These are phyloP conservation scores for Curvularia spicifera DNA, from an alignment of 2,329 filamentous ascomycete species.

Conservation along the genomic window DNA sequence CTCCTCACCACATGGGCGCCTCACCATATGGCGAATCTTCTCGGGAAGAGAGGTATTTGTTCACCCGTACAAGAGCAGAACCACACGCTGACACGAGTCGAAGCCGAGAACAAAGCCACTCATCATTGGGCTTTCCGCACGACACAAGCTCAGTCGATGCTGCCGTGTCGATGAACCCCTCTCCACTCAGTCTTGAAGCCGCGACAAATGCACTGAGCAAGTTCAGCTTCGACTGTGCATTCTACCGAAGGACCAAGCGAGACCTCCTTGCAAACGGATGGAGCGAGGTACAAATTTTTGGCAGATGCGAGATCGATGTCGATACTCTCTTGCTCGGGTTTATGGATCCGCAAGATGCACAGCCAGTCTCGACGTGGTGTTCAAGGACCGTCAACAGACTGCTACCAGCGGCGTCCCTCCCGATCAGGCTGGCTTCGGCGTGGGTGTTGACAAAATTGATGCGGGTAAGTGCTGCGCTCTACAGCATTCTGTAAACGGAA, in stretches of 20 bases:
- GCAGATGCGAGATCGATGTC: slow-evolving; percentile 43
- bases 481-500: not conserved
- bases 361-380: slow-evolving; percentile 45
- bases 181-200: slow-evolving; percentile 25
- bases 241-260: slow-evolving; percentile 41
- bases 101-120: slow-evolving; percentile 45
- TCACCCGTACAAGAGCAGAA: slow-evolving; percentile 4
- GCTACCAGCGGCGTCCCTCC: slow-evolving; percentile 33
- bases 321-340: slow-evolving; percentile 46
- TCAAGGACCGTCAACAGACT: slow-evolving; percentile 42
- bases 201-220: slow-evolving; percentile 34
- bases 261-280: slow-evolving; percentile 44
- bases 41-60: slow-evolving; percentile 41
- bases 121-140: slow-evolving; percentile 34
- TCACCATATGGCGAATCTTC: slow-evolving; percentile 46
- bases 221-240: slow-evolving; percentile 45
- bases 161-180: slow-evolving; percentile 27
- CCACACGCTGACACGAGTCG: slow-evolving; percentile 26
- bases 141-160: slow-evolving; percentile 28
- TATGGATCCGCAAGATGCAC: slow-evolving; percentile 41
- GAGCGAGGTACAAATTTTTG: slow-evolving; percentile 43
- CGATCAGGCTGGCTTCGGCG: slow-evolving; percentile 41
- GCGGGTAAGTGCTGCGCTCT: slow-evolving; percentile 34
- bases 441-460: slow-evolving; percentile 47
- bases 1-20: slow-evolving; percentile 31